Conservation (phyloP, 345 rosid genomes). For the Durio zibethinus region DNA sequence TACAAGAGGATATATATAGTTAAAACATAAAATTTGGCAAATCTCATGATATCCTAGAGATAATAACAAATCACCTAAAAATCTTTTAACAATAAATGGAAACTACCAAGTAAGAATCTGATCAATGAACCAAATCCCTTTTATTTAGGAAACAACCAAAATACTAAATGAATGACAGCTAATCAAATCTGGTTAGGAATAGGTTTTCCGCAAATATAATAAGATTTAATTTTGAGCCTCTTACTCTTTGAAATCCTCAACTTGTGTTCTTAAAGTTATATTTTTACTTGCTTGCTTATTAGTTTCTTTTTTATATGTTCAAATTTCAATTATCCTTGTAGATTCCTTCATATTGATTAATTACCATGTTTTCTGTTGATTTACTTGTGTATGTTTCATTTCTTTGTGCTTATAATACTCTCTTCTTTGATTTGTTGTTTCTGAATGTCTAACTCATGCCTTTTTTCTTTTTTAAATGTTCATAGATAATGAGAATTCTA, state of each 20-base stretch:
- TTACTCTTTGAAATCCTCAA: neutral
- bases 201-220: too few species aligned
- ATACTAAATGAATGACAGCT: too few species aligned
- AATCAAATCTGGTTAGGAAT: too few species aligned
- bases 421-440: neutral
- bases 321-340: neutral
- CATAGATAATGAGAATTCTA: constrained; percentile 66
- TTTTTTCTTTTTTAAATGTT: constrained; percentile 10
- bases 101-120: too few species aligned
- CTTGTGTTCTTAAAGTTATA: constrained; percentile 5
- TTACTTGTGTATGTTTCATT: neutral
- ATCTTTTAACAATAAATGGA: too few species aligned
- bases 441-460: constrained; percentile 1
- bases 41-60: too few species aligned
- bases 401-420: neutral
- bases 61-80: too few species aligned
- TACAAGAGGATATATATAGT: too few species aligned
- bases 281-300: neutral
- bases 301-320: neutral
- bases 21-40: too few species aligned
- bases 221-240: neutral
- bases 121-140: too few species aligned
- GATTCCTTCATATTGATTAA: neutral
- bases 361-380: neutral
- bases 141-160: too few species aligned